These are phyloP conservation scores for Albifimbria verrucaria DNA, from an alignment of 2,329 filamentous ascomycete genomes.

Conservation along the genomic window DNA sequence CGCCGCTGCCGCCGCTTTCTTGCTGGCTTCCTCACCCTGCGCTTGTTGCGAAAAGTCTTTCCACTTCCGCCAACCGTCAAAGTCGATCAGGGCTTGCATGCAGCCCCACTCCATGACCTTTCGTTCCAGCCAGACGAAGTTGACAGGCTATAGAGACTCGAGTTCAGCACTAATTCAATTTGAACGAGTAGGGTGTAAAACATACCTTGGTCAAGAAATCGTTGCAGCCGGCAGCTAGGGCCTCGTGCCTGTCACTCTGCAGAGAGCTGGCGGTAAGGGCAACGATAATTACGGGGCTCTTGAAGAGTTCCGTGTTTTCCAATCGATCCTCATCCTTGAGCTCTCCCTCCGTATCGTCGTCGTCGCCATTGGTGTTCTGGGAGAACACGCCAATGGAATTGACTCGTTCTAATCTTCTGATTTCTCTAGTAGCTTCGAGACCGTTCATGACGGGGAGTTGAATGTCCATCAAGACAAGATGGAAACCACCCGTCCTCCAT, in stretches of 20 bases:
- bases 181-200: neutral
- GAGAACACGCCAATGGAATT: slow-evolving; percentile 92
- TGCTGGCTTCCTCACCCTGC: slow-evolving; percentile 38
- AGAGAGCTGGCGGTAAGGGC: slow-evolving; percentile 91
- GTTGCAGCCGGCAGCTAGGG: slow-evolving; percentile 91
- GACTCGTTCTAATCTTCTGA: slow-evolving; percentile 80
- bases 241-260: slow-evolving; percentile 93
- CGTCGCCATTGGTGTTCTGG: slow-evolving; percentile 56
- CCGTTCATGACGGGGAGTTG: slow-evolving; percentile 96
- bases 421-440: slow-evolving; percentile 91
- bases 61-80: slow-evolving; percentile 97
- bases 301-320: slow-evolving; percentile 70
- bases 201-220: slow-evolving; percentile 95
- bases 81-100: slow-evolving; percentile 99
- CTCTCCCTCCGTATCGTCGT: slow-evolving; percentile 38
- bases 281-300: slow-evolving; percentile 96
- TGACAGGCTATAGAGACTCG: slow-evolving; percentile 96
- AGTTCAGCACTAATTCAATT: too few relatives aligned
- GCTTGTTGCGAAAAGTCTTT: slow-evolving; percentile 67
- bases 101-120: slow-evolving; percentile 99
- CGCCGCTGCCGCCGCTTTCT: slow-evolving; percentile 32
- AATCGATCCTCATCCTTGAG: slow-evolving; percentile 66
- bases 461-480: slow-evolving; percentile 97
- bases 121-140: slow-evolving; percentile 93
- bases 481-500: slow-evolving; percentile 90